A percentile compares a stretch with the other conserved stretches of the same genome.
Evolutionary conservation across 306 rosid genomes (phyloP).

Genomic region (Castanea crenata): DNA sequence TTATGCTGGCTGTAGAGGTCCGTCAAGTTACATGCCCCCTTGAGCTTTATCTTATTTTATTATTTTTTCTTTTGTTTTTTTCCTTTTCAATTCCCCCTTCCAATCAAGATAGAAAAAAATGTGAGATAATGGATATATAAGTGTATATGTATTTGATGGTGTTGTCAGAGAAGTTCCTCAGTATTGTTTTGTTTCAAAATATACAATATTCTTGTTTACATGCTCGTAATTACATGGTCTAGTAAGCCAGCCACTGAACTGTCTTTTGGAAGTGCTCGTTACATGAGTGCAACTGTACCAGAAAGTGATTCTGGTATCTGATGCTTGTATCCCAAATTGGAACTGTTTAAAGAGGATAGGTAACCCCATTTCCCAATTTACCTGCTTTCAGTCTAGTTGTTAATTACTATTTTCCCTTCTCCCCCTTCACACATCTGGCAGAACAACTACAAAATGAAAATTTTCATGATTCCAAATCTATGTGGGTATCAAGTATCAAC

Average conservation of each 20-base stretch:
- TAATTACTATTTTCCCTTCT: not conserved
- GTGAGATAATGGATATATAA: not conserved
- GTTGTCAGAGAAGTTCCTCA: not conserved
- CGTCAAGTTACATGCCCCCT: constrained; percentile 19
- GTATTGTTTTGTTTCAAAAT: not conserved
- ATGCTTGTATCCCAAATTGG: not conserved
- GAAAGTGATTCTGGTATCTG: not conserved
- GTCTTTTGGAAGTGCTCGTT: not conserved
- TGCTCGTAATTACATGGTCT: not conserved
- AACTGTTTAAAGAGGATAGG: not conserved
- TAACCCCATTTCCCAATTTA: not conserved
- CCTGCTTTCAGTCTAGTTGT: not conserved
- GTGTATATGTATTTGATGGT: not conserved
- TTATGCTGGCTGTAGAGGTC: constrained; percentile 67
- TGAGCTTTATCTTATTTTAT: not conserved
- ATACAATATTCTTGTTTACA: not conserved
- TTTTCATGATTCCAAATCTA: not conserved
- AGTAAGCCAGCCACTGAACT: not conserved
- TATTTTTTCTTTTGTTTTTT: not conserved
- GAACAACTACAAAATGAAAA: not conserved
- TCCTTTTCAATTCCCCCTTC: not conserved
- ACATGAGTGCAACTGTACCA: not conserved
- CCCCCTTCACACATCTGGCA: not conserved
- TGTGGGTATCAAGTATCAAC: not conserved
- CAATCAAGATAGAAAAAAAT: not conserved